These are phyloP conservation scores for Zygotorulaspora chibaensis DNA, from an alignment of 805 yeast species.

Conservation along the genomic window DNA sequence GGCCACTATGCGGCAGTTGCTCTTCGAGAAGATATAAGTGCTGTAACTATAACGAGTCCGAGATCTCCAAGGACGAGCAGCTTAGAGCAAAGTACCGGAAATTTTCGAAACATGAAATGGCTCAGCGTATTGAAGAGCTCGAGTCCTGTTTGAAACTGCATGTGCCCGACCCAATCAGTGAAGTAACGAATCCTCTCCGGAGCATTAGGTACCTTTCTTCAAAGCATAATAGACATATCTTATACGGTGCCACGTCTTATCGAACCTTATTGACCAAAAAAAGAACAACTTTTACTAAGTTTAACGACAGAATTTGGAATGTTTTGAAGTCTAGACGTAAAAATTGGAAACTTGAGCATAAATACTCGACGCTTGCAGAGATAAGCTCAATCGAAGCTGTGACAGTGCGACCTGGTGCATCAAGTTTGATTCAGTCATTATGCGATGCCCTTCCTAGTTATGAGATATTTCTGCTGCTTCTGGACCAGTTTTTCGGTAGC, in stretches of 20 bases:
- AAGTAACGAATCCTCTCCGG: background rate
- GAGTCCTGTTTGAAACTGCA: background rate
- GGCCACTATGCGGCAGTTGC: conserved; percentile 61
- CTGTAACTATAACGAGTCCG: conserved; percentile 1
- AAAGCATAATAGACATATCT: conserved; percentile 5
- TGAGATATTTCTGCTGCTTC: conserved; percentile 5
- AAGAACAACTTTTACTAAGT: conserved; percentile 1
- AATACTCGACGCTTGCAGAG: conserved; percentile 3
- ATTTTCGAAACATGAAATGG: conserved; percentile 1
- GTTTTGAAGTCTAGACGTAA: conserved; percentile 1
- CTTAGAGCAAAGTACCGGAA: conserved; percentile 1
- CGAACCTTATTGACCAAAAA: background rate
- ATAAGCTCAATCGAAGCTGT: conserved; percentile 1
- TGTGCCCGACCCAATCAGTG: too few species aligned
- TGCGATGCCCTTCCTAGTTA: conserved; percentile 11
- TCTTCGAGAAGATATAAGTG: conserved; percentile 33
- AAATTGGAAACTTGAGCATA: conserved; percentile 4
- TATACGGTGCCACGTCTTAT: conserved; percentile 8
- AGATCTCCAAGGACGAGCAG: background rate
- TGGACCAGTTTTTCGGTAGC: conserved; percentile 10
- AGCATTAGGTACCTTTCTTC: conserved; percentile 4
- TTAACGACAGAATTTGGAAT: conserved; percentile 3
- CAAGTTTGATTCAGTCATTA: conserved; percentile 7
- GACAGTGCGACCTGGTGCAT: background rate
- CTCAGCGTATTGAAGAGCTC: conserved; percentile 3